Evolutionary conservation across 106 monocot species (phyloP).

Genomic region (Platanthera guangdongensis): DNA sequence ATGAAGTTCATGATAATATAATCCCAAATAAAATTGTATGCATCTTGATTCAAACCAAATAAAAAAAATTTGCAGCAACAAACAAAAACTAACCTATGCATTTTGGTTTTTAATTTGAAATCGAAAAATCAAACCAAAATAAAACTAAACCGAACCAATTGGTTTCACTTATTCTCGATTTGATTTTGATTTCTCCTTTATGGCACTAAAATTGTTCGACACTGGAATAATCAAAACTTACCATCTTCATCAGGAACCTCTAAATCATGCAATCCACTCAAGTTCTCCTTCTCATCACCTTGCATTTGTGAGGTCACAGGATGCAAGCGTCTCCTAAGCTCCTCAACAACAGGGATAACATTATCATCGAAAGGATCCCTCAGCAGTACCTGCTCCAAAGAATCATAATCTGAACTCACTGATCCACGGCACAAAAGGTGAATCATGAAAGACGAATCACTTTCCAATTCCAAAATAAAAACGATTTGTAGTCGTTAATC

Average conservation of each 20-base stretch:
- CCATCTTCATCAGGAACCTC: conserved; percentile 87
- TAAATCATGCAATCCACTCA: conserved; percentile 51
- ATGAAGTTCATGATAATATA: no score
- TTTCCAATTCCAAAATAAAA: no score
- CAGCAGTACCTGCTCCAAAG: conserved; percentile 60
- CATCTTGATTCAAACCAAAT: no score
- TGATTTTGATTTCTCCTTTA: no score
- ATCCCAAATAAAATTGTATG: no score
- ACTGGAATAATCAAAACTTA: conserved; percentile 13
- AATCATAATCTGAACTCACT: not conserved
- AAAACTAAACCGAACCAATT: no score
- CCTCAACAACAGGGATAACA: conserved; percentile 94
- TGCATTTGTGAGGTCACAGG: conserved; percentile 21
- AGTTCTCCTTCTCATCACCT: conserved; percentile 47
- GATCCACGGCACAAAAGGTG: no score
- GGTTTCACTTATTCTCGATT: no score
- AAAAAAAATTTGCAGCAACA: no score
- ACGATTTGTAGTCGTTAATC: not conserved
- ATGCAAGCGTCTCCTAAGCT: conserved; percentile 68
- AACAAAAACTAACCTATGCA: no score
- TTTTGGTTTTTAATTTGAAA: no score
- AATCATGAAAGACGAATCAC: not conserved
- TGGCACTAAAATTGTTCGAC: not conserved
- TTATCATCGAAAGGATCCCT: conserved; percentile 74
- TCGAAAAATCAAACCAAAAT: no score